Evolutionary conservation across 768 basidiomycete species (phyloP).

Genomic region (Epithele typhae): DNA sequence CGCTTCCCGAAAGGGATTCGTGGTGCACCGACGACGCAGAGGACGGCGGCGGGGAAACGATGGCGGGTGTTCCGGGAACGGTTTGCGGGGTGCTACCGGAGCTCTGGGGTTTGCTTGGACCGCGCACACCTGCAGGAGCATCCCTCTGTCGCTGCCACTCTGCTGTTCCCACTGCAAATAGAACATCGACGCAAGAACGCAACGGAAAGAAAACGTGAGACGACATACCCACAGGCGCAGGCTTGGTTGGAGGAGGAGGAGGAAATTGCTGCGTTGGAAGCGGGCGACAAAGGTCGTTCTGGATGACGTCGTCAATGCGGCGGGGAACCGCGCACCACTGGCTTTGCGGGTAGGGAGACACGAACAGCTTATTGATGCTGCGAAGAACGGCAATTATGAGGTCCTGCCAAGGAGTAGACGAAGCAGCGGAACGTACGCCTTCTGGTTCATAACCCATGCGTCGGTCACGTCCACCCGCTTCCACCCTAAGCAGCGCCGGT

Average conservation of each 20-base stretch:
- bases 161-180: constrained; percentile 10
- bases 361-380: constrained; percentile 9
- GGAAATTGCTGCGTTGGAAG: constrained; percentile 33
- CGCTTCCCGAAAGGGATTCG: no score
- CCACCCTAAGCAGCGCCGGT: constrained; percentile 36
- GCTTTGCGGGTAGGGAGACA: constrained; percentile 37
- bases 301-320: constrained; percentile 33
- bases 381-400: not conserved
- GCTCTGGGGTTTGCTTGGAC: not conserved
- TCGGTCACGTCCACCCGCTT: constrained; percentile 43
- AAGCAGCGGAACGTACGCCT: not conserved
- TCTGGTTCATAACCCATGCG: constrained; percentile 33
- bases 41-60: no score
- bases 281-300: constrained; percentile 36
- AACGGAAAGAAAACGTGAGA: no score
- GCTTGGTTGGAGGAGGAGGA: constrained; percentile 21
- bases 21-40: no score
- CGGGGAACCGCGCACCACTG: constrained; percentile 35
- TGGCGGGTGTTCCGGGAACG: no score
- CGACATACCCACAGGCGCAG: constrained; percentile 31
- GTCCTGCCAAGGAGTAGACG: not conserved
- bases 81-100: no score
- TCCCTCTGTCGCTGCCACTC: not conserved
- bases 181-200: no score
- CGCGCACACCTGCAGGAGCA: not conserved